A percentile compares a stretch with the other conserved stretches of the same genome.
Evolutionary conservation across 2,329 filamentous ascomycete genomes (phyloP).

Genomic region (Exophiala bonariae): DNA sequence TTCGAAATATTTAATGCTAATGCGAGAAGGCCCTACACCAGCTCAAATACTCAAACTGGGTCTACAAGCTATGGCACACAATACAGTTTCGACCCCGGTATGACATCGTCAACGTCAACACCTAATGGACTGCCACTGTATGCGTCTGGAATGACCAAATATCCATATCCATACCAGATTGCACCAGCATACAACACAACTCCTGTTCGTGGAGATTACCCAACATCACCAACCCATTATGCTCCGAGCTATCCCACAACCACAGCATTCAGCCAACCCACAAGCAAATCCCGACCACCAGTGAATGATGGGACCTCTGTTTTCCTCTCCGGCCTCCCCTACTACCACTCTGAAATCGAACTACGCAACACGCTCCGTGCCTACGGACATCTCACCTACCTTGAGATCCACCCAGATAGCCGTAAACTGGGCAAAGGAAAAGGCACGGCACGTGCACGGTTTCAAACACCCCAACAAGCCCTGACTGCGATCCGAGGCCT

Average conservation of each 20-base stretch:
- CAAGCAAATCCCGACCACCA: conserved; percentile 1
- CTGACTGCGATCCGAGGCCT: conserved; percentile 16
- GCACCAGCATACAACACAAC: too few relatives aligned
- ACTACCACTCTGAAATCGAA: conserved; percentile 18
- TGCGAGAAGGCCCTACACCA: conserved; percentile 1
- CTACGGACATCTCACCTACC: conserved; percentile 19
- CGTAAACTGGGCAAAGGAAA: conserved; percentile 19
- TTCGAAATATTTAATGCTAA: background rate
- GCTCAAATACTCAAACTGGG: background rate
- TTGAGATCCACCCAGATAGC: conserved; percentile 23
- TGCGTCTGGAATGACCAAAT: background rate
- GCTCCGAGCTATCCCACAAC: background rate
- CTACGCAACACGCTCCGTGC: conserved; percentile 17
- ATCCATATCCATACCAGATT: too few relatives aligned
- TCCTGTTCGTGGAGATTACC: too few relatives aligned
- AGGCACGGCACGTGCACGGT: conserved; percentile 22
- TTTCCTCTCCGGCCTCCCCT: conserved; percentile 22
- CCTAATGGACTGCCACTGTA: background rate
- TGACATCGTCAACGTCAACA: background rate
- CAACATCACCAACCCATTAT: too few relatives aligned
- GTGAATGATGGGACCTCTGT: conserved; percentile 20
- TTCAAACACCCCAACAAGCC: conserved; percentile 16
- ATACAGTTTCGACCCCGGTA: background rate
- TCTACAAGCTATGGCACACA: conserved; percentile 4
- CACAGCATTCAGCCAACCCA: background rate